Evolutionary conservation across 805 yeast species (phyloP).

Genomic region (Millerozyma acaciae): DNA sequence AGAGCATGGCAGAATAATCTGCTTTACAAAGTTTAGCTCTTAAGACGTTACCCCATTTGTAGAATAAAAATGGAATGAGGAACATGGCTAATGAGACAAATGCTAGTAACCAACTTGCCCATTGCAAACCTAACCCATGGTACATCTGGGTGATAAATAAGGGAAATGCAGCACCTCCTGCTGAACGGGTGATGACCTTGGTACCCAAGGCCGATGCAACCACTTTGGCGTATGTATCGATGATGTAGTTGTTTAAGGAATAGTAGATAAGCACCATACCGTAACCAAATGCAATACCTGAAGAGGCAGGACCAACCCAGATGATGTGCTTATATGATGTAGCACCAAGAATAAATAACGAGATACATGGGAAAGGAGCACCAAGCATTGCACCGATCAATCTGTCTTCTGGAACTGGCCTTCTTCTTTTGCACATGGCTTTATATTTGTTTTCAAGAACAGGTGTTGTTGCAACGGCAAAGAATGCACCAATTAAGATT

Average conservation of each 20-base stretch:
- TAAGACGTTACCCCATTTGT: constrained; percentile 58
- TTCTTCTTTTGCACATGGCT: constrained; percentile 47
- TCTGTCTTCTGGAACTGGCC: constrained; percentile 77
- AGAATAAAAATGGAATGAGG: constrained; percentile 65
- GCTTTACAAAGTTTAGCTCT: constrained; percentile 66
- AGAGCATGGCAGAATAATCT: constrained; percentile 38
- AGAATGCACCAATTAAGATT: constrained; percentile 77
- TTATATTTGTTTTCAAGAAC: constrained; percentile 61
- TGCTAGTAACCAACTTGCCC: constrained; percentile 80
- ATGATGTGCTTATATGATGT: constrained; percentile 65
- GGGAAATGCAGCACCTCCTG: constrained; percentile 87
- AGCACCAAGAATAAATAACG: constrained; percentile 77
- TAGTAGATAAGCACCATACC: constrained; percentile 61
- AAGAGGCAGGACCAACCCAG: constrained; percentile 61
- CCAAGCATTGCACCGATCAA: constrained; percentile 79
- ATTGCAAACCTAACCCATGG: constrained; percentile 63
- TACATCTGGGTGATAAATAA: constrained; percentile 81
- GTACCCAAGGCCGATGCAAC: constrained; percentile 82
- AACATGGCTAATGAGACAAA: constrained; percentile 77
- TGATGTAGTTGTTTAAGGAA: constrained; percentile 72
- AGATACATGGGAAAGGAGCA: constrained; percentile 76
- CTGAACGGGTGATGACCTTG: constrained; percentile 73
- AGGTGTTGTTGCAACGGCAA: constrained; percentile 75
- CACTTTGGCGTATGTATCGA: constrained; percentile 80
- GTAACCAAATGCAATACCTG: constrained; percentile 57